Evolutionary conservation across 1,284 basidiomycete species (phyloP).

Genomic region (Marasmius tenuissimus): DNA sequence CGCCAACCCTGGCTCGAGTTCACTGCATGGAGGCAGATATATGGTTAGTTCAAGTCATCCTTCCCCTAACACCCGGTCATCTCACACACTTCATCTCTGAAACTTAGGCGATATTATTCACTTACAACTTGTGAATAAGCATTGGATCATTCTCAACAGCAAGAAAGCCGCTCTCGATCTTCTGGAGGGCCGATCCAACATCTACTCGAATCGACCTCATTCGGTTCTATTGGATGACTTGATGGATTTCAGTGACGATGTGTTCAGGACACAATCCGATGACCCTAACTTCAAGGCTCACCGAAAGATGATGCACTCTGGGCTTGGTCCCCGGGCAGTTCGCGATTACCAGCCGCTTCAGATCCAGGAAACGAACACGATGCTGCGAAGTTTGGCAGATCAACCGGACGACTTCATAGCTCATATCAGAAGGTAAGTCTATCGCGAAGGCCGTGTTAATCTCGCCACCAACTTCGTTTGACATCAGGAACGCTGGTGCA

Average conservation of each 20-base stretch:
- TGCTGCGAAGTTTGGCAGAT: neutral
- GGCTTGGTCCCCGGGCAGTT: slow-evolving; percentile 32
- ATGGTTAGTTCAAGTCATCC: neutral
- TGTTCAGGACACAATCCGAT: neutral
- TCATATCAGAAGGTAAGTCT: neutral
- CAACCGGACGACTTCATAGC: neutral
- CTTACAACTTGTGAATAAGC: slow-evolving; percentile 21
- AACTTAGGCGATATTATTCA: slow-evolving; percentile 23
- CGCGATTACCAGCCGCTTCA: slow-evolving; percentile 28
- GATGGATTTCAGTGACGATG: neutral
- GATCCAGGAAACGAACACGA: slow-evolving; percentile 21
- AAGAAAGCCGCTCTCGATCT: slow-evolving; percentile 29
- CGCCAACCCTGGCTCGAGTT: neutral
- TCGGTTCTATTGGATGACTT: slow-evolving; percentile 18
- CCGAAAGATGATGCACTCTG: slow-evolving; percentile 28
- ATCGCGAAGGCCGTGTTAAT: neutral
- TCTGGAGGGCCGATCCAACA: slow-evolving; percentile 28
- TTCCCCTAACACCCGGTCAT: neutral
- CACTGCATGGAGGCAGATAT: neutral
- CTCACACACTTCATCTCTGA: neutral
- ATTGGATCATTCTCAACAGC: slow-evolving; percentile 32
- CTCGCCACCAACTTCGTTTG: neutral
- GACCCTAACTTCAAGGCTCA: neutral
- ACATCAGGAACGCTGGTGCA: neutral
- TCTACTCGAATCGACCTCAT: slow-evolving; percentile 32